Base-by-base conservation (phyloP, 2,329 filamentous ascomycete species). In the Aspergillus awamori region DNA sequence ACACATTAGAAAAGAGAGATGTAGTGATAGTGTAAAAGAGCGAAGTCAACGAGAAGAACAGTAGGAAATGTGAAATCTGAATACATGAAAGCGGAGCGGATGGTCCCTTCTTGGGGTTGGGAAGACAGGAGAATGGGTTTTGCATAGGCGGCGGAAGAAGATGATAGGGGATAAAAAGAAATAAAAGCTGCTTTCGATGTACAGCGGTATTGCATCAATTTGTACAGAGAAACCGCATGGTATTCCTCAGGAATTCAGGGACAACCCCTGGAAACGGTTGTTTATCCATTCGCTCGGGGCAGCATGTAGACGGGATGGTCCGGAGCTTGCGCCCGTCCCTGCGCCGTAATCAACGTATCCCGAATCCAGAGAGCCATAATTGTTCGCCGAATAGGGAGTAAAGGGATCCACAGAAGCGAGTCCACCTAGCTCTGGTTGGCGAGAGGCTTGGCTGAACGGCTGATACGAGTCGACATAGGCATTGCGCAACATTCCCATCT, bases 231-330 rank as follows among this genome's bases (percentile, higher is more conserved):
- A 56, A 45, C 33, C 43, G n/a, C 39, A 41, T 39, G 38, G 38
- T 45, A 56, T 30, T n/a, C 15, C 47, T 75, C 65, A 81, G 65
- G 86, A 85, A 70, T 90, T 90, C 64, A 93, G 83, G 2, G 90
- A 93, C 17, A 93, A 79, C 8, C 89, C 86, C 73, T 92, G 89
- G 73, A 92, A 91, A 5, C 83, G 77, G 57, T 80, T 79, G 57
- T 80, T 79, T 26, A 83, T 77, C 88, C 89, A 91, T 53, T 90
- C 87, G 52, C 82, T 75, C 15, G 70, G 76, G 24, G 67, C 68
- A 51, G 67, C 74, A 61, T 74, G 77, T 54, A 67, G 69, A 60
- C 73, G 74, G 64, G 67, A 72, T 41, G 62, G 67, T 33, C 66
- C 73, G 66, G 57, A 75, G 63, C 64, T 66, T 77, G 70, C 62